phyloP scores from a whole-genome alignment of 768 basidiomycete genomes.

The Agaricus sinodeliciosus region DNA sequence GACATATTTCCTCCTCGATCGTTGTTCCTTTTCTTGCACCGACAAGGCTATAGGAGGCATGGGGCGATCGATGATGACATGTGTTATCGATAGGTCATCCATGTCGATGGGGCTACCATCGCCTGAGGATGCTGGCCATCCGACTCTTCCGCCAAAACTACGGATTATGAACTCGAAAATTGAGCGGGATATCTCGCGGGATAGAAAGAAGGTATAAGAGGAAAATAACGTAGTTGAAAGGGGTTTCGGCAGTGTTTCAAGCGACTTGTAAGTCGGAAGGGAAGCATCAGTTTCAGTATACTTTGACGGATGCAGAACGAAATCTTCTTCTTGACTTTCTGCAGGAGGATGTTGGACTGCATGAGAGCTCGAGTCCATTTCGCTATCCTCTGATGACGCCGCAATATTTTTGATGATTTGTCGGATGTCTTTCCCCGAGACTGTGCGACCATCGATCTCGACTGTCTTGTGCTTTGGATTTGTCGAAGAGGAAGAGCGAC shows the following conservation, averaged over 20 bases:
- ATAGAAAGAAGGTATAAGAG: constrained; percentile 87
- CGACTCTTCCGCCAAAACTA: constrained; percentile 86
- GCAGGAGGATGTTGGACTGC: constrained; percentile 17
- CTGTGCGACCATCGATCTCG: constrained; percentile 33
- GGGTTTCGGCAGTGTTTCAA: constrained; percentile 55
- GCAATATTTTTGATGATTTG: constrained; percentile 56
- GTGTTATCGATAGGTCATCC: constrained; percentile 80
- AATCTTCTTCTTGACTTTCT: constrained; percentile 47
- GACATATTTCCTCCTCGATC: constrained; percentile 73
- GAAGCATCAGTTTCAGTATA: constrained; percentile 35
- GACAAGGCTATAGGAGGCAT: constrained; percentile 41
- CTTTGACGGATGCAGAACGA: constrained; percentile 55
- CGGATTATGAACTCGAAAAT: constrained; percentile 94
- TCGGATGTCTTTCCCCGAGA: constrained; percentile 48
- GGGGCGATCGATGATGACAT: constrained; percentile 93
- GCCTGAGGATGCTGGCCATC: constrained; percentile 82
- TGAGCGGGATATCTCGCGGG: constrained; percentile 84
- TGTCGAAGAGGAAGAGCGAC: constrained; percentile 23
- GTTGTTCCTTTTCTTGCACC: constrained; percentile 51
- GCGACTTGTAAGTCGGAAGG: constrained; percentile 63
- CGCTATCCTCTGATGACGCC: constrained; percentile 26
- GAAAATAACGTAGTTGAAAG: constrained; percentile 64
- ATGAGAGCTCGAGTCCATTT: constrained; percentile 20
- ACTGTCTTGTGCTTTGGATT: constrained; percentile 44
- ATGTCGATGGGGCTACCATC: constrained; percentile 76